Evolutionary conservation across 495 filamentous ascomycete species (phyloP), one percentile per base, ranked within the genome.

Genomic region (Neurospora sp.): DNA sequence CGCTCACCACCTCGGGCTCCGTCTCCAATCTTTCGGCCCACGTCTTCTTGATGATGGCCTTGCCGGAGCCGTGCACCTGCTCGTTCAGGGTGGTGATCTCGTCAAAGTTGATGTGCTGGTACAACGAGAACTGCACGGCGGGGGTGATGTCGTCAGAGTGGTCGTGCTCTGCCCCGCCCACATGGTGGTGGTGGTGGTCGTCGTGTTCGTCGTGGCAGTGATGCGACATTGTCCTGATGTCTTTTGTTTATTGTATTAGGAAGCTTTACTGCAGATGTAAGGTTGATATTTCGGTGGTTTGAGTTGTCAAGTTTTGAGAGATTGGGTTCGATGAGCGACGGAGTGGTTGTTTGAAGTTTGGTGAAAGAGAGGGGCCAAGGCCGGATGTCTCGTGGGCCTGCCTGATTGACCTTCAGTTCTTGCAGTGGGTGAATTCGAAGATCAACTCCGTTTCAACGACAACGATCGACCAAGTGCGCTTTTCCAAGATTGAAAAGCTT

Each of bases 71-170:
- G 6, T 88, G 82, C 8, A 80, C 80, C 0, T 88, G 83, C 82
- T 98, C 96, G 79, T 98, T 99, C 71, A 97, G 80, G 0, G 95
- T 94, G n/a, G 80, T 87, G 76, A 98, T 91, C 14, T 88, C 87
- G 82, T 93, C 91, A 80, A 98, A 98, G 73, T 95, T 87, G 77
- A 99, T 95, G 79, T 97, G 91, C 66, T 93, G 88, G 83, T 97
- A 98, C 14, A 99, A 87, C 40, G 93, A 91, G 73, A 89, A 91
- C 82, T 98, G 94, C 40, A 96, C 83, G 4, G 95, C 95, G 1
- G 95, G 95, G 6, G 92, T 93, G 77, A 96, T 88, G 82, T 99
- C 96, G 83, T 98, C 95, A 27, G 91, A 89, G 80, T 96, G 93
- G 79, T 94, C 92, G 79, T 97, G 92, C 5, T 79, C 82, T 60